Percentiles rank a stretch among this genome's conserved stretches.
These are phyloP conservation scores for Mrakiaceae sp. DNA, from an alignment of 1,284 basidiomycete genomes.

Conservation along the genomic window DNA sequence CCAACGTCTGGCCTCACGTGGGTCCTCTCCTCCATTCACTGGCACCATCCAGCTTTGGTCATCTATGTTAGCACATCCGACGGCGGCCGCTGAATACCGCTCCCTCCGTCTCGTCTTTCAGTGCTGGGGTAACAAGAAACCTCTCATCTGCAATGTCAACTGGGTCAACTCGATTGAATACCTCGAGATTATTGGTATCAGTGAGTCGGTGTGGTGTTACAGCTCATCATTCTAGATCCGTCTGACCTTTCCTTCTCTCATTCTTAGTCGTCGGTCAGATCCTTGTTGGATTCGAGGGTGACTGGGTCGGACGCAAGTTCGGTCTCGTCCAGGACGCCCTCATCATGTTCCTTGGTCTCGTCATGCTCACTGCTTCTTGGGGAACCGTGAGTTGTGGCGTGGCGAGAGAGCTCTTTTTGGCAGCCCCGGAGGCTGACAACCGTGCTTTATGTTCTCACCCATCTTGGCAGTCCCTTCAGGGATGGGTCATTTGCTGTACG, in stretches of 20 bases:
- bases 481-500: slow-evolving; percentile 43
- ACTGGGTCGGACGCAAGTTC: slow-evolving; percentile 44
- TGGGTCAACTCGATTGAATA: slow-evolving; percentile 39
- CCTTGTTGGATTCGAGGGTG: slow-evolving; percentile 44
- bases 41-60: no score
- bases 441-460: no score
- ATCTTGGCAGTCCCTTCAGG: slow-evolving; percentile 31
- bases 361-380: slow-evolving; percentile 46
- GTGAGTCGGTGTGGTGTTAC: no score
- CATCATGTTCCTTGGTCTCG: slow-evolving; percentile 22
- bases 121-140: slow-evolving; percentile 38
- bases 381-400: slow-evolving; percentile 24
- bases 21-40: no score
- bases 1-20: slow-evolving; percentile 37
- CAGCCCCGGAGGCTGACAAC: no score
- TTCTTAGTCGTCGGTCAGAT: slow-evolving; percentile 44
- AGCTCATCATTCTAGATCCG: neutral
- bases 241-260: neutral
- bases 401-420: no score
- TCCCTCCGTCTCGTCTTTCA: neutral
- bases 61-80: no score
- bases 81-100: no score
- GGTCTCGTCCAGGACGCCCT: slow-evolving; percentile 39
- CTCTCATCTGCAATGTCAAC: slow-evolving; percentile 34
- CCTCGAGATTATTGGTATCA: slow-evolving; percentile 37